These are phyloP conservation scores for Vitis amurensis DNA, from an alignment of 164 flowering plant genomes.

Conservation along the genomic window DNA sequence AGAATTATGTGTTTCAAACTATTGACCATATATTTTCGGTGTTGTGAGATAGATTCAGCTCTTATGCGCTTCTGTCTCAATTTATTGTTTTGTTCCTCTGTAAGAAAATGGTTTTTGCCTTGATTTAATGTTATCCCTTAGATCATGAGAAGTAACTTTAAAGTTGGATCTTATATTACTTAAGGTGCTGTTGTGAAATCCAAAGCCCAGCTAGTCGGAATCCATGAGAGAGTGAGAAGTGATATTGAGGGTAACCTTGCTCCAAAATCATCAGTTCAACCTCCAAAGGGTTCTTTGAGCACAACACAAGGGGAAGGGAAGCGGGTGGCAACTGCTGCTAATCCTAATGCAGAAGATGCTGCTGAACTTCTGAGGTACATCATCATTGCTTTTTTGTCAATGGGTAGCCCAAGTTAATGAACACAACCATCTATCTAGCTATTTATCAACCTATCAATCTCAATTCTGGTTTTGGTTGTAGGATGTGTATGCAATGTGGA, in stretches of 20 bases:
- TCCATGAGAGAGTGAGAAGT: slow-evolving; percentile 89
- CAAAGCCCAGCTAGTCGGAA: slow-evolving; percentile 87
- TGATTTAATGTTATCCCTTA: no score
- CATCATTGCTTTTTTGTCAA: not conserved
- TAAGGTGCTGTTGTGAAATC: slow-evolving; percentile 89
- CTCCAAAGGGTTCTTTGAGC: slow-evolving; percentile 27
- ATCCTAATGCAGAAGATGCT: slow-evolving; percentile 83
- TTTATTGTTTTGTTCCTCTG: not conserved
- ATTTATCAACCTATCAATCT: no score
- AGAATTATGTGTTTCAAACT: no score
- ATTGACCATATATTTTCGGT: no score
- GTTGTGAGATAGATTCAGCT: no score
- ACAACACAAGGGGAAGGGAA: slow-evolving; percentile 42
- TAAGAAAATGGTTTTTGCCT: not conserved
- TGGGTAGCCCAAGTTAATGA: not conserved
- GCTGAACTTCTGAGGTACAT: slow-evolving; percentile 76
- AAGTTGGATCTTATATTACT: slow-evolving; percentile 1
- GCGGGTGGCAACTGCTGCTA: slow-evolving; percentile 65
- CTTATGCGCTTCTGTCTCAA: no score
- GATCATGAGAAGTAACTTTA: no score
- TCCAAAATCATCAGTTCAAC: slow-evolving; percentile 24
- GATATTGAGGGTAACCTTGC: slow-evolving; percentile 53
- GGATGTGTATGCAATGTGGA: slow-evolving; percentile 94
- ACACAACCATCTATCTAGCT: not conserved
- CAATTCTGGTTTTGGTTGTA: slow-evolving; percentile 17